A percentile compares a stretch with the other conserved stretches of the same genome.
Evolutionary conservation across 176 grass and related monocot genomes (phyloP).

Genomic region (Carex kokanica): DNA sequence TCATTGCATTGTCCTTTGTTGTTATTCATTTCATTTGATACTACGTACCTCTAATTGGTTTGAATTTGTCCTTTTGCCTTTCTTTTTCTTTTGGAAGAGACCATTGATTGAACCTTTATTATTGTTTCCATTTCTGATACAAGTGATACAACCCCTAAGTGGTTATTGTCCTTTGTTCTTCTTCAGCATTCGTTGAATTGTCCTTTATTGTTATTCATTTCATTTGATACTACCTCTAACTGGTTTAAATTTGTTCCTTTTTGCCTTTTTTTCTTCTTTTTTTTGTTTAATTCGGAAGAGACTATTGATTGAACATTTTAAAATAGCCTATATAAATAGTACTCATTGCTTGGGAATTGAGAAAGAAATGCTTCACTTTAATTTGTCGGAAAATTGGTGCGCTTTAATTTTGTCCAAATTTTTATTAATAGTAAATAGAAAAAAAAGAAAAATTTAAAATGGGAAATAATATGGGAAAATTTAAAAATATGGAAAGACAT

Average conservation of each 20-base stretch:
- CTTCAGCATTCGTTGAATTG: neutral
- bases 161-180: neutral
- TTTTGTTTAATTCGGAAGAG: too few relatives aligned
- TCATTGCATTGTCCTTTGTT: neutral
- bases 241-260: neutral
- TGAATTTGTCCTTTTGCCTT: neutral
- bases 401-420: neutral
- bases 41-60: neutral
- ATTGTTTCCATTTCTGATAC: too few relatives aligned
- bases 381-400: slow-evolving; percentile 12
- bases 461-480: too few relatives aligned
- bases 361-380: slow-evolving; percentile 25
- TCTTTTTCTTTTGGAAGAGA: neutral
- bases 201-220: neutral
- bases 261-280: slow-evolving; percentile 6
- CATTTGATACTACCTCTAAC: neutral
- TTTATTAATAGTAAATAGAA: too few relatives aligned
- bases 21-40: neutral
- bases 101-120: slow-evolving; percentile 9
- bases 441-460: too few relatives aligned
- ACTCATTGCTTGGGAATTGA: neutral
- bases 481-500: too few relatives aligned
- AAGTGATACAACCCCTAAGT: too few relatives aligned
- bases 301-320: slow-evolving; percentile 16
- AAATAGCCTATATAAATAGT: neutral